Evolutionary conservation across 768 basidiomycete genomes (phyloP), one percentile per base, ranked within the genome.

Genomic region (Phylloporus scabripes): DNA sequence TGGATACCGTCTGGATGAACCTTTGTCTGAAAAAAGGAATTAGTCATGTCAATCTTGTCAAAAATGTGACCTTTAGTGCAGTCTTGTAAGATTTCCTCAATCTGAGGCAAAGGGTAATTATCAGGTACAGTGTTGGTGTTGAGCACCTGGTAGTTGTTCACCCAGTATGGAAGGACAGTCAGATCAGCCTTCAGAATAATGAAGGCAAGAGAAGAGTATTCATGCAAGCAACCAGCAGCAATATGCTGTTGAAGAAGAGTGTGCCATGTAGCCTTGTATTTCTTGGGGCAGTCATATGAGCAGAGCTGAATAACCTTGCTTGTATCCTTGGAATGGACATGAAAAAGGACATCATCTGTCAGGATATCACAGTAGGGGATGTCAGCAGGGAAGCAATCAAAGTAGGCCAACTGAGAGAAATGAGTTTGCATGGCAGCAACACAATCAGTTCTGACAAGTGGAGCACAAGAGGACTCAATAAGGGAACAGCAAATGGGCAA

Each of bases 1-100:
- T 52, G 34, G 0, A 72, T 53, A 18, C 69, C 52, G 2, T 69
- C 64, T 7, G 54, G 59, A n/a, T 68, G 59, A 0, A 71, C 51
- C 0, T 59, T 44, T 0, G 64, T 73, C 47, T 74, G 73, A 42
- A 72, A 73, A 39, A 73, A 75, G 0, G 67, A 59, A 29, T 72
- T 65, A n/a, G 68, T 70, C 66, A 73, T 72, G 40, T 76, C 68
- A 18, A 42, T 28, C 10, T 42, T 42, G 8, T 7, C 42, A 33
- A 44, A 44, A 20, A 44, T 23, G 10, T 44, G 32, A 15, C 42
- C 42, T n/a, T 33, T 44, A 2, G 32, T 20, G 21, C 32, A 44
- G 7, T 44, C 14, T 1, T 14, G 18, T 4, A 44, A 14, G 6
- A 44, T 44, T 2, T 44, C 32, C 0, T 7, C 4, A 17, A 44